Evolutionary conservation across 176 grass and related monocot species (phyloP).

Genomic region (Raddia distichophylla): DNA sequence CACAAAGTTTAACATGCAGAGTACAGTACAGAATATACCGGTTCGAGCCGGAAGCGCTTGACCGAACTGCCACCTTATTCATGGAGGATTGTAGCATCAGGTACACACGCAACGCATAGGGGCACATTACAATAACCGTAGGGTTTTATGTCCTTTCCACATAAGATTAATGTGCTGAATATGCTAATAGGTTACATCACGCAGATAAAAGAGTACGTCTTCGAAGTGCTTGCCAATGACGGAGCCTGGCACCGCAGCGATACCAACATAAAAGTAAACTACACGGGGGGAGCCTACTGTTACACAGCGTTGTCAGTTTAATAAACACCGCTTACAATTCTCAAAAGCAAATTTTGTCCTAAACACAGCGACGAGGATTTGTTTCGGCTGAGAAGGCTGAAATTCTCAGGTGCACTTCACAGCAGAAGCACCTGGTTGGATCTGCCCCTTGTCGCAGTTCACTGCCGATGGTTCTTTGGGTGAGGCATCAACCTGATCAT

Average conservation of each 20-base stretch:
- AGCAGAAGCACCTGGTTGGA: constrained; percentile 41
- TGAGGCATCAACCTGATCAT: background rate
- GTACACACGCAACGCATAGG: background rate
- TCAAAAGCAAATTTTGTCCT: constrained; percentile 56
- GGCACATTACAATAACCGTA: constrained; percentile 33
- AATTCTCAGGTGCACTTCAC: constrained; percentile 42
- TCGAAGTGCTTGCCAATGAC: background rate
- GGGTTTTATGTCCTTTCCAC: constrained; percentile 7
- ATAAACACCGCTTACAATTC: constrained; percentile 53
- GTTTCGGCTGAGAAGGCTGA: background rate
- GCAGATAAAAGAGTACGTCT: constrained; percentile 10
- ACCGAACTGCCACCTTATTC: background rate
- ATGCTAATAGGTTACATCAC: constrained; percentile 28
- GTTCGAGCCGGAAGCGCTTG: background rate
- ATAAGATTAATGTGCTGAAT: constrained; percentile 37
- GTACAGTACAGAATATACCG: too few species aligned
- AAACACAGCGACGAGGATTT: background rate
- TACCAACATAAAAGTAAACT: constrained; percentile 14
- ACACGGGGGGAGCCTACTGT: constrained; percentile 39
- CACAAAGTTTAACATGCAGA: too few species aligned
- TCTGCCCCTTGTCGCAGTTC: constrained; percentile 48
- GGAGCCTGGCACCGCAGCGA: background rate
- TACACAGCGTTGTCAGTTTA: constrained; percentile 32
- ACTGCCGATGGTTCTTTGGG: constrained; percentile 9
- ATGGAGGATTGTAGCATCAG: constrained; percentile 3